Evolutionary conservation across 108 stramenopile species (phyloP).

Genomic region (Epipyxis sp.): DNA sequence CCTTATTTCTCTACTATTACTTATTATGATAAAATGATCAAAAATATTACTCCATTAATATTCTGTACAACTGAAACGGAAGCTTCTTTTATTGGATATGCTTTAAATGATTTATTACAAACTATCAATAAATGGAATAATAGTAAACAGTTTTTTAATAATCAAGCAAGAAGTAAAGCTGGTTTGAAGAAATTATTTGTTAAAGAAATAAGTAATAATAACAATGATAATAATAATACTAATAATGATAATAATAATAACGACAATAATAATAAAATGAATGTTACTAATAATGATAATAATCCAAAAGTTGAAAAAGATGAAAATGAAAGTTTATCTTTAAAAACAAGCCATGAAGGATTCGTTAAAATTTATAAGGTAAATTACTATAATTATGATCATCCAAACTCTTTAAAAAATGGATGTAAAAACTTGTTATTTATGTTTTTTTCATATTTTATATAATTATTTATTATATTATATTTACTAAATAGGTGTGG

Average conservation of each 20-base stretch:
- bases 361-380: neutral
- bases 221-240: too few species aligned
- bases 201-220: too few species aligned
- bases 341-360: neutral
- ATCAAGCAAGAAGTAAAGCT: neutral
- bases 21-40: neutral
- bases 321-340: neutral
- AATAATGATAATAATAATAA: too few species aligned
- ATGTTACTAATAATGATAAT: neutral
- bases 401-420: neutral
- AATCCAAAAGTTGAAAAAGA: neutral
- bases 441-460: neutral
- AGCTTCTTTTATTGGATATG: neutral
- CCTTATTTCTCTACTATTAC: neutral
- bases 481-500: too few species aligned
- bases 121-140: neutral
- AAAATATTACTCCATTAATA: neutral
- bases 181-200: neutral
- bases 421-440: neutral
- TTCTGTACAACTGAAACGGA: slow-evolving; percentile 6
- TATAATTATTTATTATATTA: too few species aligned
- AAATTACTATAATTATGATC: neutral
- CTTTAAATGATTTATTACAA: neutral
- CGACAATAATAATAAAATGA: neutral
- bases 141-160: neutral